Conservation (phyloP, 169 alveolate genomes). For the Cryptosporidium muris region DNA sequence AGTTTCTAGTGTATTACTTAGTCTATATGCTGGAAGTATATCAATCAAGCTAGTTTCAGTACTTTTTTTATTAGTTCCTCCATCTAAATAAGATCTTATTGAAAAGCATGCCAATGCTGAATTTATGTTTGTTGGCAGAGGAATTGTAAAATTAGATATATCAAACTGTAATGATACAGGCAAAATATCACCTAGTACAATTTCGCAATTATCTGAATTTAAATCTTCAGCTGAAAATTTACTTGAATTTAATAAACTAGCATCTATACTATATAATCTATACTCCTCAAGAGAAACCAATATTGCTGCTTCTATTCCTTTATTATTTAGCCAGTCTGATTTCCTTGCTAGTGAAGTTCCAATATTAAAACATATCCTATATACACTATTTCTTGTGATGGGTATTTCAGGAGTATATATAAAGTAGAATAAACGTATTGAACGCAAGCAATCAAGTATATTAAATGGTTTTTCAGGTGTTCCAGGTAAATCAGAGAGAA, state of each 20-base stretch:
- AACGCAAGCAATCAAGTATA: constrained; percentile 30
- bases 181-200: not conserved
- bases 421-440: constrained; percentile 30
- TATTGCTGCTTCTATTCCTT: constrained; percentile 9
- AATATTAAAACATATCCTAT: constrained; percentile 26
- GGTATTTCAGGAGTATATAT: constrained; percentile 10
- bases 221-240: not conserved
- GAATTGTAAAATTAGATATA: not conserved
- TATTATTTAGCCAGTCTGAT: constrained; percentile 13
- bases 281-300: constrained; percentile 24
- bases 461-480: constrained; percentile 1
- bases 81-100: constrained; percentile 1
- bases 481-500: too few relatives aligned
- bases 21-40: constrained; percentile 4
- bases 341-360: constrained; percentile 14
- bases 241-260: not conserved
- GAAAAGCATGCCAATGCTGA: not conserved
- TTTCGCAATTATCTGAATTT: not conserved
- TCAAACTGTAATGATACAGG: not conserved
- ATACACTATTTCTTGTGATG: constrained; percentile 7
- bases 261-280: constrained; percentile 3
- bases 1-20: constrained; percentile 10
- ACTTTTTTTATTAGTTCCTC: not conserved
- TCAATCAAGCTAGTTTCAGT: constrained; percentile 17
- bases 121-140: constrained; percentile 1